Evolutionary conservation across 192 early-diverging fungal species (phyloP).

Genomic region (Podila horticola): DNA sequence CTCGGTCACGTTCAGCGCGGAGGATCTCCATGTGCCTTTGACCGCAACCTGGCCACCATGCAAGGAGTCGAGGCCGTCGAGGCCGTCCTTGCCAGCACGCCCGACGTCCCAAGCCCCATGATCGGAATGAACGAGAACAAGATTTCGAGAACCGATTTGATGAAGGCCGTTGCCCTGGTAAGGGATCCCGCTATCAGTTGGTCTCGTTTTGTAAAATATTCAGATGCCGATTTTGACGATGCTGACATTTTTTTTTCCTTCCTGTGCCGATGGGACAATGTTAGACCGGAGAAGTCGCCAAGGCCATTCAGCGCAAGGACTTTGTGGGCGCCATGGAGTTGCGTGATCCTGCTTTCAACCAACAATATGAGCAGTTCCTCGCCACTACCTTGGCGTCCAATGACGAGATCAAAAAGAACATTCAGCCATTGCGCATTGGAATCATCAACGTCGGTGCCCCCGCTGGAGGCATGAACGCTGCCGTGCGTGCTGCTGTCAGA

Average conservation of each 20-base stretch:
- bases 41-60: slow-evolving; percentile 92
- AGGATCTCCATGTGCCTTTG: slow-evolving; percentile 89
- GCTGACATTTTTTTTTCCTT: neutral
- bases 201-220: neutral
- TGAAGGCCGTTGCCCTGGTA: slow-evolving; percentile 91
- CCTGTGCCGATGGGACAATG: neutral
- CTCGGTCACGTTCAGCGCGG: slow-evolving; percentile 97
- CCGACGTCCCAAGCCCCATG: slow-evolving; percentile 89
- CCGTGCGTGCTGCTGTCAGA: slow-evolving; percentile 87
- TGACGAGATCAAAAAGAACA: neutral
- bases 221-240: neutral
- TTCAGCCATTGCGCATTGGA: slow-evolving; percentile 80
- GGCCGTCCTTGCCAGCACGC: slow-evolving; percentile 86
- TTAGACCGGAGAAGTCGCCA: slow-evolving; percentile 86
- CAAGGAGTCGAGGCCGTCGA: slow-evolving; percentile 96
- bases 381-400: slow-evolving; percentile 60
- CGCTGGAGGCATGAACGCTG: slow-evolving; percentile 98
- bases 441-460: slow-evolving; percentile 96
- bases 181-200: slow-evolving; percentile 9
- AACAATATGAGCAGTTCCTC: slow-evolving; percentile 71
- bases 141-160: slow-evolving; percentile 85
- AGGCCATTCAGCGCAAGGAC: slow-evolving; percentile 83
- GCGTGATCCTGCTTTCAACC: slow-evolving; percentile 85
- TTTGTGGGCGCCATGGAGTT: slow-evolving; percentile 92
- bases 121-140: slow-evolving; percentile 94